Conservation (phyloP, 2,329 filamentous ascomycete species). For the Thielaviopsis ethacetica region DNA sequence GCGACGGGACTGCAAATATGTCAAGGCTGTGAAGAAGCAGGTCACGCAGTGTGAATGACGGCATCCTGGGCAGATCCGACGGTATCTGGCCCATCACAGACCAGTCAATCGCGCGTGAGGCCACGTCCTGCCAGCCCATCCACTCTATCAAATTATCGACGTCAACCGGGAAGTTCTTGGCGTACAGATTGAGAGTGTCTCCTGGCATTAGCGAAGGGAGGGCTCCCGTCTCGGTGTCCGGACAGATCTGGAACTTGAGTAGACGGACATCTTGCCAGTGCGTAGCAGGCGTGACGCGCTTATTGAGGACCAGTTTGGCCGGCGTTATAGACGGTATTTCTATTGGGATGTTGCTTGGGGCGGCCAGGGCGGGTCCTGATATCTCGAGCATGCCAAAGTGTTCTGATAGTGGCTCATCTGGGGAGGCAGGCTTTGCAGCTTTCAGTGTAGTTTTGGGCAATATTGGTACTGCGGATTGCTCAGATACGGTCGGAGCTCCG, state of each 20-base stretch:
- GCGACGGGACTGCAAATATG: slow-evolving; percentile 73
- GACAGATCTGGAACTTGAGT: slow-evolving; percentile 40
- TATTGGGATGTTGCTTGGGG: slow-evolving; percentile 6
- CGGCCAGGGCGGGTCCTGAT: not conserved
- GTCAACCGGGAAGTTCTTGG: slow-evolving; percentile 72
- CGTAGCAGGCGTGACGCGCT: slow-evolving; percentile 51
- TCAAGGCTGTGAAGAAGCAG: slow-evolving; percentile 75
- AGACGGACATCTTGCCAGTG: slow-evolving; percentile 95
- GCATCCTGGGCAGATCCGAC: not conserved
- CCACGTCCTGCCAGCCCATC: slow-evolving; percentile 62
- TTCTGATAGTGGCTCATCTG: not conserved
- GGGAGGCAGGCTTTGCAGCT: slow-evolving; percentile 20
- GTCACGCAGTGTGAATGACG: slow-evolving; percentile 44
- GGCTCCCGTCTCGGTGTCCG: slow-evolving; percentile 11
- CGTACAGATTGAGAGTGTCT: slow-evolving; percentile 65
- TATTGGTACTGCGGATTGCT: not conserved
- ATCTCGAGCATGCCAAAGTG: slow-evolving; percentile 9
- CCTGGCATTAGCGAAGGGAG: slow-evolving; percentile 43
- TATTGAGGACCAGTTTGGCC: slow-evolving; percentile 45
- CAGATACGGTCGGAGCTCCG: not conserved
- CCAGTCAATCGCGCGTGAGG: slow-evolving; percentile 47
- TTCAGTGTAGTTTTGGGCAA: not conserved
- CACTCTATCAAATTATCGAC: slow-evolving; percentile 62
- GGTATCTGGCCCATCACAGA: slow-evolving; percentile 1
- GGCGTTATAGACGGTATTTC: slow-evolving; percentile 13